These are phyloP conservation scores for Triticum aestivum DNA, from an alignment of 176 grass and related monocot genomes.

Conservation along the genomic window IWGSC_CS_RefSeq_v2.1 NC_057795.1:471836729-471837228, in stretches of 20 bases:
- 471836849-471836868: too few species aligned
- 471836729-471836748: too few species aligned
- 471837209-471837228: background rate
- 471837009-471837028: background rate
- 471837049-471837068: background rate
- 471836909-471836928: background rate
- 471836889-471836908: background rate
- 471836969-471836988: background rate
- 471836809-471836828: too few species aligned
- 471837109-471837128: too few species aligned
- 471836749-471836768: too few species aligned
- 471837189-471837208: background rate
- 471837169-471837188: background rate
- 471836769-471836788: too few species aligned
- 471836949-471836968: background rate
- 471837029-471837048: background rate
- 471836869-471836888: background rate
- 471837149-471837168: background rate
- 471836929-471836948: background rate
- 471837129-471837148: background rate
- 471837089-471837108: too few species aligned
- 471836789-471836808: too few species aligned
- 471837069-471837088: too few species aligned
- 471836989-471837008: background rate
- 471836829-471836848: too few species aligned